These are phyloP conservation scores for Coccomyxa sp. DNA, from an alignment of 139 green algal genomes.

Conservation along the genomic window DNA sequence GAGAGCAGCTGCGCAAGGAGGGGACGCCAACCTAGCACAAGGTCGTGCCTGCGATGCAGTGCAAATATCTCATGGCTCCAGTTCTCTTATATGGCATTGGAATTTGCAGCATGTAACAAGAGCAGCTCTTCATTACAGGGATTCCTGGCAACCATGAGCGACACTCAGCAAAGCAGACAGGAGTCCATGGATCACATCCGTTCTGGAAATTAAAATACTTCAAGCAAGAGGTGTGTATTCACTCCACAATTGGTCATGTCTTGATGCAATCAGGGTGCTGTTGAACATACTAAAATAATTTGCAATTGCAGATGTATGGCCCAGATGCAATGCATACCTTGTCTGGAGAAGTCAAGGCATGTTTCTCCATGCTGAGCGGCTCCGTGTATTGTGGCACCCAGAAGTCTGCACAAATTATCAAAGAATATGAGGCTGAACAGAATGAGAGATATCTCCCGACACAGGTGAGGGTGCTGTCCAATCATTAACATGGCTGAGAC, in stretches of 20 bases:
- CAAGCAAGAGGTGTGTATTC: not conserved
- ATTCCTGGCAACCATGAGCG: not conserved
- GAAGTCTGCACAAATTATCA: not conserved
- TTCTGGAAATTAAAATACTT: not conserved
- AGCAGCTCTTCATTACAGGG: not conserved
- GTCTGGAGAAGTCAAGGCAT: not conserved
- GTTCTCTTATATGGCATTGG: not conserved
- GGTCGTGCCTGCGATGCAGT: too few species aligned
- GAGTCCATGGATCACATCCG: not conserved
- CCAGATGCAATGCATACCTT: slow-evolving; percentile 1
- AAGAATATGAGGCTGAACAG: not conserved
- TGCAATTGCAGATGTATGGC: not conserved
- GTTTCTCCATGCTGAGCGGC: not conserved
- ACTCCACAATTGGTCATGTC: too few species aligned
- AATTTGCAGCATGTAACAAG: not conserved
- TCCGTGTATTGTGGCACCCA: not conserved
- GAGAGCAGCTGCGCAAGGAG: not conserved
- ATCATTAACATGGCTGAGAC: too few species aligned
- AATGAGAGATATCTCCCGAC: not conserved
- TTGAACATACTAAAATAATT: too few species aligned
- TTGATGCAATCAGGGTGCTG: too few species aligned
- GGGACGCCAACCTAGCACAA: not conserved
- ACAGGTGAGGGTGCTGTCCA: too few species aligned
- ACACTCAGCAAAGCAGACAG: not conserved
- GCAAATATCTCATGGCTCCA: not conserved